These are phyloP conservation scores for Pyrenula massariospora DNA, from an alignment of 495 filamentous ascomycete genomes.

Conservation along the genomic window DNA sequence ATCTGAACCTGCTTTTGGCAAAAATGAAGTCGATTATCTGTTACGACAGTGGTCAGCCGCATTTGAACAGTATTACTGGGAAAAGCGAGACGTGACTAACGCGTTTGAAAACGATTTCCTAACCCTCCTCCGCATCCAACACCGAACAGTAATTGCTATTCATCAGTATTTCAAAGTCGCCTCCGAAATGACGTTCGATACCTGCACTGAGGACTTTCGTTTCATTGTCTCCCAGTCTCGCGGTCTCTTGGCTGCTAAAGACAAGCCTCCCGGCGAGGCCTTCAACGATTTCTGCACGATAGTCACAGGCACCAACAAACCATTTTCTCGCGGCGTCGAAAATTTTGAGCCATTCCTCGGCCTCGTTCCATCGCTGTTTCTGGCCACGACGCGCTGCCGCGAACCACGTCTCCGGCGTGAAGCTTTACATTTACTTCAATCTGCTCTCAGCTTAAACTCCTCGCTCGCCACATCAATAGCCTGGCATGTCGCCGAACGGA, in stretches of 20 bases:
- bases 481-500: neutral
- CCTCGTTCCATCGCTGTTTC: neutral
- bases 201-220: neutral
- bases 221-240: neutral
- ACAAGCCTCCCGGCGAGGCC: neutral
- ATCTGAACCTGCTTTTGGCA: neutral
- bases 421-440: neutral
- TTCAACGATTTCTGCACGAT: neutral
- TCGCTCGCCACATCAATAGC: neutral
- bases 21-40: neutral
- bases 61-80: neutral
- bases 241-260: neutral
- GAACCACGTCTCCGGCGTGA: neutral
- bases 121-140: neutral
- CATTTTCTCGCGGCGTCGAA: neutral
- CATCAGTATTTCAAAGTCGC: neutral
- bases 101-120: neutral
- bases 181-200: neutral
- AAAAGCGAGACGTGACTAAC: neutral
- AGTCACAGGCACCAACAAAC: neutral
- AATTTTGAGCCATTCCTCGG: neutral
- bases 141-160: neutral
- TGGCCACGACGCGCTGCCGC: neutral
- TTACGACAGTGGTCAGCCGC: neutral
- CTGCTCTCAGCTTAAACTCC: neutral